Conservation (phyloP, 225 moss, liverwort and hornwort genomes). For the Pleurozium schreberi region DNA sequence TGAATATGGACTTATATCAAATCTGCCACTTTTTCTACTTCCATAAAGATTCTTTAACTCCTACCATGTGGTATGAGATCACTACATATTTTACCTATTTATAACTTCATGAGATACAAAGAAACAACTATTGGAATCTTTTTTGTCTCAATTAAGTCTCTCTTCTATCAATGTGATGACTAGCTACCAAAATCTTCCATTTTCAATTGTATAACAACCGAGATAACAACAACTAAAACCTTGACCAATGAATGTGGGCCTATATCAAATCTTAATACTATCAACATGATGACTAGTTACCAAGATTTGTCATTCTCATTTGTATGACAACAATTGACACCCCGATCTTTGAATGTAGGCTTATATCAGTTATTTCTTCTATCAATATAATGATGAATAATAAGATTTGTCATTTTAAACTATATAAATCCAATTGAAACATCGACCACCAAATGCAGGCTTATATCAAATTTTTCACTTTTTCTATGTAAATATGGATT, state of each 20-base stretch:
- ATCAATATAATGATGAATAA: neutral
- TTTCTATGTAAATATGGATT: accelerated
- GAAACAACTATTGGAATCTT: neutral
- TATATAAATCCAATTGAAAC: neutral
- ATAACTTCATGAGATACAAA: neutral
- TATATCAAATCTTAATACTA: neutral
- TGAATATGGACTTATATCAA: neutral
- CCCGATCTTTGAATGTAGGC: neutral
- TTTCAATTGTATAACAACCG: neutral
- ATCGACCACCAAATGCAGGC: neutral
- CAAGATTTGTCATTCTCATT: neutral
- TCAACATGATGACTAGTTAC: neutral
- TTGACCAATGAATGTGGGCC: neutral
- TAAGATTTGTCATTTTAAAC: neutral
- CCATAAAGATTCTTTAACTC: accelerated
- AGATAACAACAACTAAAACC: neutral
- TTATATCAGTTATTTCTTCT: neutral
- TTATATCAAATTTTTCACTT: neutral
- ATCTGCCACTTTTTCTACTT: neutral
- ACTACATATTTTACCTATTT: neutral
- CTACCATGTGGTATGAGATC: too few relatives aligned
- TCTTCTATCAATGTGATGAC: neutral
- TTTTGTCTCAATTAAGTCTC: neutral
- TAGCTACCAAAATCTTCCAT: neutral
- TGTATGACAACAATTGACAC: neutral